phyloP scores from a whole-genome alignment of 805 yeast species.

The Blastobotrys attinorum region DNA sequence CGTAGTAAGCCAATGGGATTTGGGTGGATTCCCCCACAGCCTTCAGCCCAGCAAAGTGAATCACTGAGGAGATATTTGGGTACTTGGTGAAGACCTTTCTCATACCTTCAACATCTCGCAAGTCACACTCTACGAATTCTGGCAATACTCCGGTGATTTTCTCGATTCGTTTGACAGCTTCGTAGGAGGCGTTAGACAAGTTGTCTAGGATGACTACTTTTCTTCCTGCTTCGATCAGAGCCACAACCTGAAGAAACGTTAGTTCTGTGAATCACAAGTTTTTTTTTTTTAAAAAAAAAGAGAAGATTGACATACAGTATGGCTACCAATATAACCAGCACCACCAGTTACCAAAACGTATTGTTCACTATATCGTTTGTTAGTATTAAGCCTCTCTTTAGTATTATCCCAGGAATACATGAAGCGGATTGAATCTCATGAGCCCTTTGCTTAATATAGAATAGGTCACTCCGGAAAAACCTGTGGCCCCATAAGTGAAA shows the following conservation, averaged over 20 bases:
- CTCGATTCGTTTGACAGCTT: constrained; percentile 57
- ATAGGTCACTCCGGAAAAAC: no score
- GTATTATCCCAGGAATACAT: no score
- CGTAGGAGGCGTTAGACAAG: constrained; percentile 56
- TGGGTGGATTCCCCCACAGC: constrained; percentile 74
- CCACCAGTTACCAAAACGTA: constrained; percentile 71
- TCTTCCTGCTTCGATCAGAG: constrained; percentile 51
- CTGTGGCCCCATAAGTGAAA: no score
- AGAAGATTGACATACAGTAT: constrained; percentile 40
- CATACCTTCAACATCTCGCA: constrained; percentile 44
- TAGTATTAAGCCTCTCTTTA: no score
- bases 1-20: constrained; percentile 61
- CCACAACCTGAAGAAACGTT: constrained; percentile 35
- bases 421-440: no score
- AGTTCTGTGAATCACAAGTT: neutral
- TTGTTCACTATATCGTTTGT: neutral
- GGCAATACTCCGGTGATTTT: constrained; percentile 39
- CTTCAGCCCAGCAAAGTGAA: constrained; percentile 77
- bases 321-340: constrained; percentile 82
- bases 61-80: constrained; percentile 46
- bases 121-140: constrained; percentile 52
- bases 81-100: constrained; percentile 40
- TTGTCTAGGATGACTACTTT: constrained; percentile 70
- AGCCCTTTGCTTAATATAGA: neutral
- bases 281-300: no score